Base-by-base conservation (phyloP, 1,284 basidiomycete genomes). In the Rhodotorula sp. region DNA sequence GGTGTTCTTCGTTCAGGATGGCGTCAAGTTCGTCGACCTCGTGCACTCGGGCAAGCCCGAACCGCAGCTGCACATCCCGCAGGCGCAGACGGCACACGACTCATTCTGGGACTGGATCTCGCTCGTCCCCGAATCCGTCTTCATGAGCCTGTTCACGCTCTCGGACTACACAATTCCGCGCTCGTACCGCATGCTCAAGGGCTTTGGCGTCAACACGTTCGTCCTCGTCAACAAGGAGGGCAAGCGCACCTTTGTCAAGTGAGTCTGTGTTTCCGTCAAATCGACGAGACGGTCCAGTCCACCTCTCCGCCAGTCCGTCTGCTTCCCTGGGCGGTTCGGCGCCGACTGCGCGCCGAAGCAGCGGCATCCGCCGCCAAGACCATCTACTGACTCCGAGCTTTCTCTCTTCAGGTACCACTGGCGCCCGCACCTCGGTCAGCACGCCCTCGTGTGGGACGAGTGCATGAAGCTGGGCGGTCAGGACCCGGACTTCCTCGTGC, bases 401-500 rank as follows among this genome's bases (percentile, higher is more conserved):
- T 22, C 15, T n/a, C n/a, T 9, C n/a, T n/a, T 12, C 50, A 51
- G 50, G 50, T 94, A 92, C 81, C 91, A 93, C 81, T 91, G 87
- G 84, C 86, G 87, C 51, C 90, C 91, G 0, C 91, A 83, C 80
- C 86, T 92, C 29, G 91, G 92, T 51, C 80, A 80, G 32, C 90
- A 93, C 79, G 90, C 87, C 69, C 82, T 93, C n/a, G 83, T 89
- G 21, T 94, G 92, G 91, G 91, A 94, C 72, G 92, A 94, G 78
- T 90, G 90, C 0, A 83, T 93, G 70, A 93, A 93, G 80, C 86
- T 94, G 59, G 80, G 80, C n/a, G 91, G 91, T 3, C 90, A 90
- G 78, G 89, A 91, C 80, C 89, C 89, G 13, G 65, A 76, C 60
- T 78, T 51, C 61, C 72, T 70, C 22, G 50, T 51, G 27, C 27